Evolutionary conservation across 345 rosid species (phyloP).

Genomic region (Syzygium grande): DNA sequence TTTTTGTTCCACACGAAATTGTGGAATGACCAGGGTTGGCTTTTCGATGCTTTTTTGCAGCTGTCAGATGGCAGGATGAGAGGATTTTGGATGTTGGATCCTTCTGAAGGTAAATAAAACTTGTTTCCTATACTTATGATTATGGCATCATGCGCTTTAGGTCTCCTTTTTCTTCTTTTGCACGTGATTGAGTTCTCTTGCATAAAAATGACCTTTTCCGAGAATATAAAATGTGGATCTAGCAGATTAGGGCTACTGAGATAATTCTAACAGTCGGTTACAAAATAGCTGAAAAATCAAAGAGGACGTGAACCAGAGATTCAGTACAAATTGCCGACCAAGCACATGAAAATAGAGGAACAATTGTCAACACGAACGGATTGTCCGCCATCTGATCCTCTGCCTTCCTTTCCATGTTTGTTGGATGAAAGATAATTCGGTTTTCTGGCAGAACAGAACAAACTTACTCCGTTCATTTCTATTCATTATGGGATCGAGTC

Average conservation of each 20-base stretch:
- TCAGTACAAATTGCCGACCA: neutral
- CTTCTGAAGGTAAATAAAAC: neutral
- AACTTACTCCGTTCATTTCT: neutral
- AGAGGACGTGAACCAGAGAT: neutral
- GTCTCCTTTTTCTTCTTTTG: neutral
- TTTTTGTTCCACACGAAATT: neutral
- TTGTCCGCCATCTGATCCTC: neutral
- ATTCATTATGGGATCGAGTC: neutral
- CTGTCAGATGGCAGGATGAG: neutral
- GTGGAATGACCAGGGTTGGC: neutral
- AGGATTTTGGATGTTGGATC: neutral
- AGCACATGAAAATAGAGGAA: neutral
- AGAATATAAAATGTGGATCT: neutral
- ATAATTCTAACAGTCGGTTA: neutral
- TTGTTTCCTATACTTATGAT: neutral
- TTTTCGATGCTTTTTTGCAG: neutral
- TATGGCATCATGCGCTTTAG: neutral
- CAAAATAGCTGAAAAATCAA: neutral
- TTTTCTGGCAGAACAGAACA: neutral
- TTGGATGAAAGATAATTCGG: neutral
- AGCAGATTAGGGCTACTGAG: neutral
- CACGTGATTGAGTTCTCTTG: neutral
- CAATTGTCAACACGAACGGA: neutral
- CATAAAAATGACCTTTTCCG: neutral
- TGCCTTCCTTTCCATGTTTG: neutral